Conservation (phyloP, 108 stramenopile species). For the Fragilariopsis cylindrus region DNA sequence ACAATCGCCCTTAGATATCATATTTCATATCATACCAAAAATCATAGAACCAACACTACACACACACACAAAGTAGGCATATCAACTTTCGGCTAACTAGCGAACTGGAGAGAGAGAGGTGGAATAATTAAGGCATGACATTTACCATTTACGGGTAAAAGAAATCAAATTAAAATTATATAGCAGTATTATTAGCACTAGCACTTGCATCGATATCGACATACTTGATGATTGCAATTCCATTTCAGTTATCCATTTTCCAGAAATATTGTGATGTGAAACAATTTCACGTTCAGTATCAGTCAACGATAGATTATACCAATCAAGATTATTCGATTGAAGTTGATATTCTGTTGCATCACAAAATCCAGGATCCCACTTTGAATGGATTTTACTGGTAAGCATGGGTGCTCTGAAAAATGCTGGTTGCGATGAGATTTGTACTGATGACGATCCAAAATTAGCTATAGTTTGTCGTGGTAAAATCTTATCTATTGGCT, state of each 20-base stretch:
- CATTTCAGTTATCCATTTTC: constrained; percentile 55
- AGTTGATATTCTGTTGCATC: constrained; percentile 71
- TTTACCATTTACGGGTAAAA: too few relatives aligned
- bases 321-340: constrained; percentile 42
- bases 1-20: too few relatives aligned
- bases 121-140: too few relatives aligned
- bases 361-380: constrained; percentile 84
- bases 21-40: too few relatives aligned
- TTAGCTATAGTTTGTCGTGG: constrained; percentile 52
- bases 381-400: constrained; percentile 70
- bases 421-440: constrained; percentile 62
- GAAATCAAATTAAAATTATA: neutral
- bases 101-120: too few relatives aligned
- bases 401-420: constrained; percentile 90
- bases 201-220: too few relatives aligned
- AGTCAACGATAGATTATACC: constrained; percentile 78
- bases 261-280: constrained; percentile 40
- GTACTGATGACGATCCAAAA: constrained; percentile 52
- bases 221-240: neutral
- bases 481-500: constrained; percentile 85
- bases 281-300: constrained; percentile 57
- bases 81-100: too few relatives aligned
- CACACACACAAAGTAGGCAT: too few relatives aligned
- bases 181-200: neutral
- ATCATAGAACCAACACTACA: too few relatives aligned